Base-by-base conservation (phyloP, 1,139 yeast species). In the Debaryomyces singareniensis region DNA sequence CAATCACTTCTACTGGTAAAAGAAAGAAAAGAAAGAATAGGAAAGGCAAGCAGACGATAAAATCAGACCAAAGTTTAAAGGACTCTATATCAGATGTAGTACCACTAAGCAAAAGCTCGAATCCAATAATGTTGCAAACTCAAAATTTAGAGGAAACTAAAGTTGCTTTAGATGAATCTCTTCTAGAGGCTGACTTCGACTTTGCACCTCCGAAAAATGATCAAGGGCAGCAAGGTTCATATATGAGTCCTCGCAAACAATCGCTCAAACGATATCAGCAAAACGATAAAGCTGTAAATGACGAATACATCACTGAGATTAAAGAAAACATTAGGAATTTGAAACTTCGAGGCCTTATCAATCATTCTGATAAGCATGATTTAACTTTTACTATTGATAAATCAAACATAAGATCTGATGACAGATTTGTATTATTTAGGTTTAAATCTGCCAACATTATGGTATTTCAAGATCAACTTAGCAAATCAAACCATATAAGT, bases 391-490 rank as follows among this genome's bases (percentile, higher is more conserved):
- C 23, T 6, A 20, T 25, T 22, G 25, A 25, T 5, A 30, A 12
- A 35, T 33, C 16, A 33, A 37, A 15, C 38, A 33, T 36, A 15
- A 34, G 53, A 34, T 48, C 61, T 44, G 68, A 61, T 29, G 68
- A 58, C 14, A 61, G 62, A 37, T 55, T 55, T 4, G 48, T 65
- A 1, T 45, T 71, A 12, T 69, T 70, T 43, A 50, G 55, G 35
- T 58, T 42, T 33, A 51, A 51, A 10, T 55, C 57, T 24, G 56
- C 73, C 9, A 64, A 53, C 27, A 66, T 71, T 2, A 43, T 65
- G 12, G 65, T 68, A 13, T 68, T 61, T 44, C 71, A 68, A 35
- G 71, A 68, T 33, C 53, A 53, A 33, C 41, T 52, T 10, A 46
- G 39, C 15, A 45, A 31, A 11, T 29, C 30, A 13, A 34, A 43